These are phyloP conservation scores for Arxiozyma telluris DNA, from an alignment of 1,139 yeast genomes.

Conservation along the genomic window DNA sequence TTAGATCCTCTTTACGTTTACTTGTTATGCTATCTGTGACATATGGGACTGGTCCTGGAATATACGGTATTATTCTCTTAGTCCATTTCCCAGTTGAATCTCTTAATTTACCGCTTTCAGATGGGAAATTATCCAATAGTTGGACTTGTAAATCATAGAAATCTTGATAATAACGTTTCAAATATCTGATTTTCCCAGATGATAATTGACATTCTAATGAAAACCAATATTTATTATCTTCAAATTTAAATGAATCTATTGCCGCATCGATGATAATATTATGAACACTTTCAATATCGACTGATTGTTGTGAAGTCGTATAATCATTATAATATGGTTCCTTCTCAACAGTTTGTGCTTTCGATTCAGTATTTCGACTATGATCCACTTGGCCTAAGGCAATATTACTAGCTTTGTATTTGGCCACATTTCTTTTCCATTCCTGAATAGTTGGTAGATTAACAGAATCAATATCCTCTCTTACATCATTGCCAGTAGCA, in stretches of 20 bases:
- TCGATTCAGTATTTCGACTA: constrained; percentile 9
- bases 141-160: constrained; percentile 89
- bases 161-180: constrained; percentile 90
- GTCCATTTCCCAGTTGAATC: constrained; percentile 44
- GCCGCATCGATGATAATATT: constrained; percentile 45
- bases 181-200: constrained; percentile 58
- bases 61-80: constrained; percentile 76
- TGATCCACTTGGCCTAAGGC: constrained; percentile 43
- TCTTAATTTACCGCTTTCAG: constrained; percentile 71
- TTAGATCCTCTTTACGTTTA: constrained; percentile 76
- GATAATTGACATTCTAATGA: constrained; percentile 61
- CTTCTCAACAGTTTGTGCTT: constrained; percentile 2
- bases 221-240: constrained; percentile 87
- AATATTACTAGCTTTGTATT: constrained; percentile 82
- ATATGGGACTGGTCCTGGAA: constrained; percentile 92
- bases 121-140: constrained; percentile 76
- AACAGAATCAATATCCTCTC: constrained; percentile 50
- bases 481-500: constrained; percentile 40
- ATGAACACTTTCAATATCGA: not conserved
- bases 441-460: constrained; percentile 87
- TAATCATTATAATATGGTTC: not conserved
- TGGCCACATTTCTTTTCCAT: constrained; percentile 88
- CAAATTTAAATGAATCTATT: constrained; percentile 74
- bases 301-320: constrained; percentile 6
- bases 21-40: constrained; percentile 85